Evolutionary conservation across 352 stramenopile genomes (phyloP).

Genomic region (Globisporangium barbulae): DNA sequence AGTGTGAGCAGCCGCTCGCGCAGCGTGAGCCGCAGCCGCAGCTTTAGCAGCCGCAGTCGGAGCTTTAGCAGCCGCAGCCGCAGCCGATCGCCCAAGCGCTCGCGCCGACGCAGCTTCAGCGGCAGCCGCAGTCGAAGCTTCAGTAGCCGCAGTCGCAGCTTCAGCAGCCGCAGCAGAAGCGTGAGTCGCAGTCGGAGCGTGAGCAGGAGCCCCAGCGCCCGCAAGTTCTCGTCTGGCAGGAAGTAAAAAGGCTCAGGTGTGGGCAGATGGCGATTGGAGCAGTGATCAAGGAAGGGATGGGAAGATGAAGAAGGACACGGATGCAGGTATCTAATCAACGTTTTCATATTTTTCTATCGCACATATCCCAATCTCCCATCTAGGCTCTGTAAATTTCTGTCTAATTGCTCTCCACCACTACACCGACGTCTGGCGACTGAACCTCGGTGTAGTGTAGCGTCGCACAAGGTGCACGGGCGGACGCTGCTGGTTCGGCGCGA

Average conservation of each 20-base stretch:
- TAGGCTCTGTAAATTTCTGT: too few relatives aligned
- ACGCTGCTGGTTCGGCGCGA: neutral
- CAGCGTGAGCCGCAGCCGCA: constrained; percentile 24
- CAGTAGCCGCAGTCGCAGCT: constrained; percentile 26
- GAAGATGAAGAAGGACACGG: neutral
- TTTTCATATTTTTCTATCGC: constrained; percentile 11
- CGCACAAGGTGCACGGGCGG: constrained; percentile 34
- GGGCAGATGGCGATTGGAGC: too few relatives aligned
- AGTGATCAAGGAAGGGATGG: neutral
- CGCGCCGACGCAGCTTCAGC: constrained; percentile 18
- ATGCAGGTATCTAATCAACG: neutral
- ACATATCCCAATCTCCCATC: constrained; percentile 1
- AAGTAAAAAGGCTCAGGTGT: constrained; percentile 13
- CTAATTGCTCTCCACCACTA: constrained; percentile 7
- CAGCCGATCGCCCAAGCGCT: constrained; percentile 17
- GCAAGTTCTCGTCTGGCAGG: constrained; percentile 3
- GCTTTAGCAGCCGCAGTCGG: constrained; percentile 18
- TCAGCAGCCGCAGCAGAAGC: constrained; percentile 27
- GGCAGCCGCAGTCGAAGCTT: constrained; percentile 27
- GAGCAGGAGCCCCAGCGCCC: constrained; percentile 16
- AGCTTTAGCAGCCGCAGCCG: constrained; percentile 19
- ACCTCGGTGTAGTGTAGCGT: constrained; percentile 31
- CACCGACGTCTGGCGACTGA: constrained; percentile 26
- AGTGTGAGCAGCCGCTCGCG: constrained; percentile 34
- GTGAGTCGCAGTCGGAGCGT: constrained; percentile 22